Conservation (phyloP, 1,284 basidiomycete genomes). For the Agroathelia rolfsii region DNA sequence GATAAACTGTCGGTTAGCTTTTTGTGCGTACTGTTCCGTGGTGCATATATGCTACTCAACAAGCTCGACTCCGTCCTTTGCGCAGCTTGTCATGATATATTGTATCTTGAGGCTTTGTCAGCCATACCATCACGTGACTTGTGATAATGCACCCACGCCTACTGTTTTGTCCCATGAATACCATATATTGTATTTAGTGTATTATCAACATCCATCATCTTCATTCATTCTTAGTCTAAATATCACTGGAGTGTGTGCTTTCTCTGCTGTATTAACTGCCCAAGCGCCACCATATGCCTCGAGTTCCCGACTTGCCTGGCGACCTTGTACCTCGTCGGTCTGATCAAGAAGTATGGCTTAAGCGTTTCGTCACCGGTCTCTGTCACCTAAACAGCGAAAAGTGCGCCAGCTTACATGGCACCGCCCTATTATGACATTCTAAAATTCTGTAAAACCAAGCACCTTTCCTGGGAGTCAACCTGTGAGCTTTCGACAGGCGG, state of each 20-base stretch:
- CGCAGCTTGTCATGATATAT: too few species aligned
- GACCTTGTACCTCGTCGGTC: conserved; percentile 41
- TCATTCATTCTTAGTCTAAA: conserved; percentile 5
- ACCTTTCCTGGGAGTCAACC: conserved; percentile 94
- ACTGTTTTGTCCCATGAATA: conserved; percentile 4
- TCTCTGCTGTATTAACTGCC: neutral
- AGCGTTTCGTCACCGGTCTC: conserved; percentile 48
- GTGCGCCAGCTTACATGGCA: conserved; percentile 21
- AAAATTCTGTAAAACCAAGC: neutral
- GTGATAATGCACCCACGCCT: too few species aligned
- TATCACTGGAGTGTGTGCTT: neutral
- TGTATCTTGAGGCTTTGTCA: too few species aligned
- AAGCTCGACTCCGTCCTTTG: too few species aligned
- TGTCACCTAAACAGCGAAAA: conserved; percentile 54
- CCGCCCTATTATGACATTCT: neutral
- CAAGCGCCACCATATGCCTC: conserved; percentile 24
- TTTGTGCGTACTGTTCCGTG: too few species aligned
- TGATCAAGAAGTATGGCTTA: conserved; percentile 54
- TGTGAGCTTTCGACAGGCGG: conserved; percentile 69
- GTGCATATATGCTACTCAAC: too few species aligned
- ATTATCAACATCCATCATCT: conserved; percentile 13
- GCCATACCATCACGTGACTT: too few species aligned
- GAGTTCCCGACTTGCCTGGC: conserved; percentile 60
- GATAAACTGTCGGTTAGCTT: conserved; percentile 50
- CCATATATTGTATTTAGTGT: conserved; percentile 10